Conservation (phyloP, 1,284 basidiomycete genomes). For the Termitomyces sp. region DNA sequence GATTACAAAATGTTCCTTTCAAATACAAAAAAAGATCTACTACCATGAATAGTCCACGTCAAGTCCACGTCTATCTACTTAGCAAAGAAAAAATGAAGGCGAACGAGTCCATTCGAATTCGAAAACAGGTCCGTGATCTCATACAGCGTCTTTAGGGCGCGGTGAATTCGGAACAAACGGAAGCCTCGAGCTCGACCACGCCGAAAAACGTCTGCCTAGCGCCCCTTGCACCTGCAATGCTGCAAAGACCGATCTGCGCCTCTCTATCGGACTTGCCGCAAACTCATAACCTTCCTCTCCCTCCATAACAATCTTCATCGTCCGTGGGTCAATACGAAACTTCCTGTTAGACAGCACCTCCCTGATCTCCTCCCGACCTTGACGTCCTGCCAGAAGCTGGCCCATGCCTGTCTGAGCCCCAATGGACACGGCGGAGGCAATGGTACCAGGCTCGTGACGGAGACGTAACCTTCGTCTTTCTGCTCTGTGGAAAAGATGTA, state of each 20-base stretch:
- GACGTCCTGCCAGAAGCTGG: slow-evolving; percentile 35
- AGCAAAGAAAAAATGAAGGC: background rate
- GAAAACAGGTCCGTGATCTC: background rate
- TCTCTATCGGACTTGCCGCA: slow-evolving; percentile 26
- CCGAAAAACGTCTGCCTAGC: slow-evolving; percentile 8
- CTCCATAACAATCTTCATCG: slow-evolving; percentile 47
- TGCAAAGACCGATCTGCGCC: slow-evolving; percentile 27
- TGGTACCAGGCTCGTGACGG: slow-evolving; percentile 44
- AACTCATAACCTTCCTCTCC: slow-evolving; percentile 40
- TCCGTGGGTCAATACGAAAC: slow-evolving; percentile 43
- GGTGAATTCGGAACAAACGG: slow-evolving; percentile 8
- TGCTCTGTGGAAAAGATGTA: slow-evolving; percentile 40
- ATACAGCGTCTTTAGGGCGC: background rate
- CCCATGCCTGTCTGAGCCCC: slow-evolving; percentile 44
- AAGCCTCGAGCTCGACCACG: slow-evolving; percentile 1
- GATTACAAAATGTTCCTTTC: background rate
- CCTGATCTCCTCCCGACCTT: slow-evolving; percentile 32
- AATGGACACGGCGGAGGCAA: slow-evolving; percentile 49
- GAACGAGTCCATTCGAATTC: background rate
- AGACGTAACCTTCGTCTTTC: slow-evolving; percentile 39
- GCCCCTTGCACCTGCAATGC: slow-evolving; percentile 18
- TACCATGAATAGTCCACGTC: background rate
- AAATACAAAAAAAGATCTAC: background rate
- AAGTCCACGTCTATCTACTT: background rate
- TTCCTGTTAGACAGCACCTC: slow-evolving; percentile 35